Evolutionary conservation across 495 filamentous ascomycete genomes (phyloP).

Genomic region (Alectoria sarmentosa): DNA sequence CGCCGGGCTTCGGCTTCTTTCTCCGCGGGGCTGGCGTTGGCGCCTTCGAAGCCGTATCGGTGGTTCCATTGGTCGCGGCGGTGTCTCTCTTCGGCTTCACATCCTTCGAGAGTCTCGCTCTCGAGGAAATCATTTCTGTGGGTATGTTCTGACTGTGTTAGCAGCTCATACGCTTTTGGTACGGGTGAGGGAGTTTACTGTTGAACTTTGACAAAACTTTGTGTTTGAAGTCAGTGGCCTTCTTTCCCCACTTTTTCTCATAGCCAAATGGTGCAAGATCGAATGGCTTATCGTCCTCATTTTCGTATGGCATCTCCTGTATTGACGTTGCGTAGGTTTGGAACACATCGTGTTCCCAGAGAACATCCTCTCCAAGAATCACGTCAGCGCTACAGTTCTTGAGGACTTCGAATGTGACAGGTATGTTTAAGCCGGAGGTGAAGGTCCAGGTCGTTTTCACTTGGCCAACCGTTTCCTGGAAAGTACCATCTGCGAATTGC

Average conservation of each 20-base stretch:
- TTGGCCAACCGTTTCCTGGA: slow-evolving; percentile 15
- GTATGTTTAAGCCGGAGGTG: not conserved
- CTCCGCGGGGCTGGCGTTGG: slow-evolving; percentile 3
- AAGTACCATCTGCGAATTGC: slow-evolving; percentile 19
- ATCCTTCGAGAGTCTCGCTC: not conserved
- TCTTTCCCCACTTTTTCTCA: slow-evolving; percentile 1
- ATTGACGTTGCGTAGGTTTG: slow-evolving; percentile 9
- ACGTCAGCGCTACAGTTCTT: slow-evolving; percentile 19
- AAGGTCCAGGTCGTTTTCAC: slow-evolving; percentile 19
- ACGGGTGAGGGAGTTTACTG: not conserved
- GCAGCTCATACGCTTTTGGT: not conserved
- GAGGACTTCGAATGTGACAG: slow-evolving; percentile 20
- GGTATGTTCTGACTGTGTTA: not conserved
- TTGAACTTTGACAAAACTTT: not conserved
- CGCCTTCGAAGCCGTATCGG: slow-evolving; percentile 4
- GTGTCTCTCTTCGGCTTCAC: not conserved
- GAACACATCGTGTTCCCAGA: slow-evolving; percentile 16
- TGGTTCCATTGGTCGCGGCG: slow-evolving; percentile 15
- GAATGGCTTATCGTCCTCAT: not conserved
- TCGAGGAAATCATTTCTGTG: not conserved
- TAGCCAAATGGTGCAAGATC: slow-evolving; percentile 18
- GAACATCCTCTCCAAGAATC: slow-evolving; percentile 19
- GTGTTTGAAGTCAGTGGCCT: not conserved
- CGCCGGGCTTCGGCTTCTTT: slow-evolving; percentile 4
- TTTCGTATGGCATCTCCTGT: not conserved